phyloP scores from a whole-genome alignment of 2,329 filamentous ascomycete species.

The Pezizomycotina sp. region DNA sequence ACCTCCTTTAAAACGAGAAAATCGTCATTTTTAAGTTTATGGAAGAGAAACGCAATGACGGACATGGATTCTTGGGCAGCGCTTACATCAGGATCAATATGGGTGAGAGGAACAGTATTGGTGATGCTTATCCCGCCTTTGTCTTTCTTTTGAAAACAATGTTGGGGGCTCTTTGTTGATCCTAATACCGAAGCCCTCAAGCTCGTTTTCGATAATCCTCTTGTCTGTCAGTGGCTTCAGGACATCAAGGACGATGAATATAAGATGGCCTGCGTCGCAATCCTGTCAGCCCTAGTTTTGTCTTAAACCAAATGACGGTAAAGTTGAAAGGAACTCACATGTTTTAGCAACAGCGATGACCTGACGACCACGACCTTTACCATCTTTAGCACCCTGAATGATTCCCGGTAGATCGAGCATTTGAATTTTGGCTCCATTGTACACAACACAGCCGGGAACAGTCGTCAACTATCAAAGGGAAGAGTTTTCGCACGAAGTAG shows the following conservation, averaged over 20 bases:
- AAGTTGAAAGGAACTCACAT: too few relatives aligned
- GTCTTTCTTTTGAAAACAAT: conserved; percentile 99
- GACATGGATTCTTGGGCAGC: too few relatives aligned
- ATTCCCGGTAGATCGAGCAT: conserved; percentile 98
- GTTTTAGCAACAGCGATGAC: conserved; percentile 98
- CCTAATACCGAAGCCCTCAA: conserved; percentile 93
- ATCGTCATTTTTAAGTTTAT: too few relatives aligned
- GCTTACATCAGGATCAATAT: conserved; percentile 66
- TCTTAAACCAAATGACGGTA: too few relatives aligned
- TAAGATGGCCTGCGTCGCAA: too few relatives aligned
- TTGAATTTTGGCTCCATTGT: conserved; percentile 94
- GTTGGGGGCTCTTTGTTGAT: conserved; percentile 94
- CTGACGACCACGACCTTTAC: conserved; percentile 90
- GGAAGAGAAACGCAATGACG: neutral
- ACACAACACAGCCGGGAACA: conserved; percentile 85
- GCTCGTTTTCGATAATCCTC: conserved; percentile 78
- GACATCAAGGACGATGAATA: conserved; percentile 96
- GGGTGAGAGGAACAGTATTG: conserved; percentile 76
- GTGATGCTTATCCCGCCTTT: conserved; percentile 94
- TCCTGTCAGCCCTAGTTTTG: too few relatives aligned
- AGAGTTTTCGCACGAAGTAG: neutral
- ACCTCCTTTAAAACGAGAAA: conserved; percentile 47
- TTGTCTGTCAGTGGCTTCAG: conserved; percentile 98
- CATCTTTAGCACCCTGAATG: conserved; percentile 95
- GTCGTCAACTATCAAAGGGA: conserved; percentile 48